Percentiles rank a stretch among this genome's conserved stretches.
Evolutionary conservation across 23 red algal species (phyloP).

Genomic region (Gracilaria caudata): DNA sequence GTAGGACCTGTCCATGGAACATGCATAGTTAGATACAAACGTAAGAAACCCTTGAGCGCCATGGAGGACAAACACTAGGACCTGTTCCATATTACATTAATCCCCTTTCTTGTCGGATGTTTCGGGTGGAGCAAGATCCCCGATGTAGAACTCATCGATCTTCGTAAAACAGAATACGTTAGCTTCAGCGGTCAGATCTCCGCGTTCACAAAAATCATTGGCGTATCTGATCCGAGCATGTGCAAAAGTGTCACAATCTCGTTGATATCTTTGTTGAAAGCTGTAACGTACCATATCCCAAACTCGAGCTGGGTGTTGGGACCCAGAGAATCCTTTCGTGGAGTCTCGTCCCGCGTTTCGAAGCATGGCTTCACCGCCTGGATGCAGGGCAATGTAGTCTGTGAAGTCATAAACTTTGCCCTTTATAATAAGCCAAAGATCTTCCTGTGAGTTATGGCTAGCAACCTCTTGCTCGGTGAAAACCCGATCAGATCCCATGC

Average conservation of each 20-base stretch:
- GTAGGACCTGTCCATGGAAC: slow-evolving; percentile 74
- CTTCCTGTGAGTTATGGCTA: slow-evolving; percentile 60
- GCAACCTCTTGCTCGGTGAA: slow-evolving; percentile 76
- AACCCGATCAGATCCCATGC: slow-evolving; percentile 29
- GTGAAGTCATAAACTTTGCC: slow-evolving; percentile 96
- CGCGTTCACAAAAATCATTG: neutral
- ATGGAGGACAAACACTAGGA: neutral
- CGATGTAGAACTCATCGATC: slow-evolving; percentile 74
- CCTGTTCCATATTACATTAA: neutral
- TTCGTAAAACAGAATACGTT: slow-evolving; percentile 15
- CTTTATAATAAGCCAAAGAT: slow-evolving; percentile 96
- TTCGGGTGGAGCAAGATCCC: slow-evolving; percentile 38
- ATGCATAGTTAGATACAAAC: slow-evolving; percentile 58
- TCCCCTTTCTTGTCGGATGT: slow-evolving; percentile 50
- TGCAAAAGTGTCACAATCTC: neutral
- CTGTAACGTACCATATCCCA: slow-evolving; percentile 70
- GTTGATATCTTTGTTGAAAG: neutral
- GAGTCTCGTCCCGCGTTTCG: slow-evolving; percentile 94
- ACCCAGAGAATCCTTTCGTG: slow-evolving; percentile 91
- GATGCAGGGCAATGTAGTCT: slow-evolving; percentile 83
- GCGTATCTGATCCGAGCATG: neutral
- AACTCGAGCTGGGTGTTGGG: slow-evolving; percentile 81
- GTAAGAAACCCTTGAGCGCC: slow-evolving; percentile 7
- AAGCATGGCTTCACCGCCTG: slow-evolving; percentile 95
- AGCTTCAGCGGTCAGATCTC: neutral